A percentile compares a stretch with the other conserved stretches of the same genome.
Conservation (phyloP, 140 eudicot genomes). For the Flaveria floridana region DNA sequence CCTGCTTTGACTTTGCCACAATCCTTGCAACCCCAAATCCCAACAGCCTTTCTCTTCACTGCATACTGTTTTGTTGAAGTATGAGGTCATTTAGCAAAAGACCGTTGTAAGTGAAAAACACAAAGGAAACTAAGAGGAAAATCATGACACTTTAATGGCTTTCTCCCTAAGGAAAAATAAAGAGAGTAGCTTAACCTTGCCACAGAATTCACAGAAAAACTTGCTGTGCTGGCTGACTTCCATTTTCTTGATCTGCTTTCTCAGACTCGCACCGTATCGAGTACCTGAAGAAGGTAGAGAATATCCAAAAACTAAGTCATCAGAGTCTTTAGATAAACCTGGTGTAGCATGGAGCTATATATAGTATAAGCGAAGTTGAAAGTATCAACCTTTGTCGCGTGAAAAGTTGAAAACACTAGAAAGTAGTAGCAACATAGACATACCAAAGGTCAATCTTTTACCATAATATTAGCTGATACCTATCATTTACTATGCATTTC, state of each 20-base stretch:
- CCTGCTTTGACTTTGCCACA: slow-evolving; percentile 71
- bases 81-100: neutral
- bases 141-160: neutral
- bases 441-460: neutral
- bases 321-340: neutral
- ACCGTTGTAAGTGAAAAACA: neutral
- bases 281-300: slow-evolving; percentile 47
- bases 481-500: neutral
- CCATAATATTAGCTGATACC: neutral
- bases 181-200: slow-evolving; percentile 42
- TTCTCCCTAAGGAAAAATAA: neutral
- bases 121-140: neutral
- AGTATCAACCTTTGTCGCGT: neutral
- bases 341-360: too few relatives aligned
- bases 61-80: slow-evolving; percentile 38
- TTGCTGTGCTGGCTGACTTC: slow-evolving; percentile 64
- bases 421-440: neutral
- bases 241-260: slow-evolving; percentile 77
- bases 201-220: slow-evolving; percentile 56
- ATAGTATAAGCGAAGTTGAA: neutral
- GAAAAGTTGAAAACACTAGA: neutral
- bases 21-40: slow-evolving; percentile 70
- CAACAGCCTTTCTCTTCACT: slow-evolving; percentile 60
- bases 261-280: slow-evolving; percentile 81
- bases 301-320: neutral